A percentile compares a stretch with the other conserved stretches of the same genome.
Conservation (phyloP, 306 rosid genomes). For the Styphnolobium japonicum region DNA sequence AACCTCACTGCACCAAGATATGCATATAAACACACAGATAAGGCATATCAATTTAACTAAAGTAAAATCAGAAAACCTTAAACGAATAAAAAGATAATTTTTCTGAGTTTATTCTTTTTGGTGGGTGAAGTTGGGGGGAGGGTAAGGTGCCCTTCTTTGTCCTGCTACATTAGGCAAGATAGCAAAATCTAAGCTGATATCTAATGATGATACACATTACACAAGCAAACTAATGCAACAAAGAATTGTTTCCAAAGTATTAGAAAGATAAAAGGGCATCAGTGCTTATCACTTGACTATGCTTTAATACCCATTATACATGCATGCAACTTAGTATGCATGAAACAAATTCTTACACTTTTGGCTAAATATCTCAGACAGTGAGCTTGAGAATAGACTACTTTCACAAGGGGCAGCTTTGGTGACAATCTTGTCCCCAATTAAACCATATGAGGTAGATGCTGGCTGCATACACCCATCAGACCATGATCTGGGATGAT, state of each 20-base stretch:
- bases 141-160: not conserved
- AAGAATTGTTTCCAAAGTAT: not conserved
- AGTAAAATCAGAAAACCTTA: conserved; percentile 1
- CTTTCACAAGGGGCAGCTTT: conserved; percentile 50
- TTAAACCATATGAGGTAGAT: conserved; percentile 43
- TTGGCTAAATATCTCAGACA: conserved; percentile 59
- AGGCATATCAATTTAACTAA: conserved; percentile 1
- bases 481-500: conserved; percentile 46
- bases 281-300: conserved; percentile 1
- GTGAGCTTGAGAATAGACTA: conserved; percentile 67
- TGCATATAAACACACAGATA: conserved; percentile 4
- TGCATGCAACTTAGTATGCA: not conserved
- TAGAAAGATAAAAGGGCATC: not conserved
- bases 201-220: not conserved
- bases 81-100: not conserved
- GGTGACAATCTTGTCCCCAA: conserved; percentile 34
- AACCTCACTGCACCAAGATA: conserved; percentile 55
- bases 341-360: conserved; percentile 49
- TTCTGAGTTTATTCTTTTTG: not conserved
- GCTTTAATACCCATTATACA: not conserved
- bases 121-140: not conserved
- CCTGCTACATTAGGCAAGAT: not conserved
- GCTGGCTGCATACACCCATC: conserved; percentile 33
- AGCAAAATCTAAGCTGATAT: conserved; percentile 1
- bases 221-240: conserved; percentile 4